A percentile compares a stretch with the other conserved stretches of the same genome.
Evolutionary conservation across 345 rosid genomes (phyloP).

Genomic region (Crucihimalaya himalaica): DNA sequence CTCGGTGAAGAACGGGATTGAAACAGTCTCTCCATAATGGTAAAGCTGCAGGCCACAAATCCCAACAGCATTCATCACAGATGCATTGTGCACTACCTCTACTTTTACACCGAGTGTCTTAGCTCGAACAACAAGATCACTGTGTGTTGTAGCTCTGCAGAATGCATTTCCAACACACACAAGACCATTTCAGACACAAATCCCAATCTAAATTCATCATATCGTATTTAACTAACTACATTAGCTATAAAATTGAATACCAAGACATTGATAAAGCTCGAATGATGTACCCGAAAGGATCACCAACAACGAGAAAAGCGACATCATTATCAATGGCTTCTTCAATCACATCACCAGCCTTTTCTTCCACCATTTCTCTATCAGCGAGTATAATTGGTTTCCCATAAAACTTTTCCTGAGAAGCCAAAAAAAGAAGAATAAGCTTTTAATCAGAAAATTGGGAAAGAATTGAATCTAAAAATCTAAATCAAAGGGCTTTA

Average conservation of each 20-base stretch:
- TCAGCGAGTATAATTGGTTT: constrained; percentile 67
- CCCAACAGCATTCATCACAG: constrained; percentile 93
- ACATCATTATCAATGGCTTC: constrained; percentile 57
- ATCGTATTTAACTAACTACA: background rate
- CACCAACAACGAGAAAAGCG: constrained; percentile 92
- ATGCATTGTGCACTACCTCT: constrained; percentile 86
- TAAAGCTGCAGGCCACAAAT: constrained; percentile 90
- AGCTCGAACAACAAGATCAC: constrained; percentile 93
- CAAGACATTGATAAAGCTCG: background rate
- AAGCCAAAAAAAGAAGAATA: background rate
- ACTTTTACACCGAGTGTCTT: constrained; percentile 67
- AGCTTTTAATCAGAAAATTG: background rate
- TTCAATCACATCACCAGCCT: constrained; percentile 60
- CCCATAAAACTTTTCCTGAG: constrained; percentile 75
- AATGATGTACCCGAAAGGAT: constrained; percentile 75
- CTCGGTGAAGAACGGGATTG: constrained; percentile 83
- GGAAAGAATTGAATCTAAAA: background rate
- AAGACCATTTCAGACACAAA: background rate
- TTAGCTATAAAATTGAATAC: background rate
- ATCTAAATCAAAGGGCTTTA: background rate
- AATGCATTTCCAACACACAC: background rate
- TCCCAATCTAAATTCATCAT: background rate
- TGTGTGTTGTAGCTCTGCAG: constrained; percentile 88
- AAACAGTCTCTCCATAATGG: constrained; percentile 90
- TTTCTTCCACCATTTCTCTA: constrained; percentile 94